Conservation (phyloP, 352 stramenopile genomes). For the Phytophthora multivora region DNA sequence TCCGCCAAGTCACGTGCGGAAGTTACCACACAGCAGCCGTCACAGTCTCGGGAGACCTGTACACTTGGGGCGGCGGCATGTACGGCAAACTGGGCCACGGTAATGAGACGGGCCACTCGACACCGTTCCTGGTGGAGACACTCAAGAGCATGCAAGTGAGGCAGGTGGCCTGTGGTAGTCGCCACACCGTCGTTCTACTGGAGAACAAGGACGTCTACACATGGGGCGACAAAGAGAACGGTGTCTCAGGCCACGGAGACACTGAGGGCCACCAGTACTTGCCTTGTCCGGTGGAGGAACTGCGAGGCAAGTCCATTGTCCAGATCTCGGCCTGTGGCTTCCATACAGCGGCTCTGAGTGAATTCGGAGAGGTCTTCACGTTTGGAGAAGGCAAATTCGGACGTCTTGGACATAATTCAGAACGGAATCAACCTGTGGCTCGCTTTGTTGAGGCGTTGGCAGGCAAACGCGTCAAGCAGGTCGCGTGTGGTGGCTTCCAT, state of each 20-base stretch:
- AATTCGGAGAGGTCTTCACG: slow-evolving; percentile 93
- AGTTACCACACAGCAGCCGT: slow-evolving; percentile 97
- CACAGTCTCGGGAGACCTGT: slow-evolving; percentile 93
- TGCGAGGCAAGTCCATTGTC: slow-evolving; percentile 86
- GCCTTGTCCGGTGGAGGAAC: slow-evolving; percentile 89
- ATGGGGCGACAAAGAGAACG: slow-evolving; percentile 97
- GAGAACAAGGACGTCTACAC: slow-evolving; percentile 92
- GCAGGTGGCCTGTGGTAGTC: slow-evolving; percentile 94
- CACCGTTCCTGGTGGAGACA: slow-evolving; percentile 93
- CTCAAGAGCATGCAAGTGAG: slow-evolving; percentile 90
- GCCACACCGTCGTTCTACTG: slow-evolving; percentile 93
- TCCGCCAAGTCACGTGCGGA: slow-evolving; percentile 94
- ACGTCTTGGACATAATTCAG: slow-evolving; percentile 82
- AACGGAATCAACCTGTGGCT: slow-evolving; percentile 81
- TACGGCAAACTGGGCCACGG: slow-evolving; percentile 94
- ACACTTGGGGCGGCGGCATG: slow-evolving; percentile 95
- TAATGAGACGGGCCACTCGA: slow-evolving; percentile 94
- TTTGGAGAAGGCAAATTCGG: slow-evolving; percentile 93
- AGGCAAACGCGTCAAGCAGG: slow-evolving; percentile 83
- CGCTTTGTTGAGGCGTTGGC: slow-evolving; percentile 71
- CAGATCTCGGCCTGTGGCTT: slow-evolving; percentile 91
- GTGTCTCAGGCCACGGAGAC: slow-evolving; percentile 94
- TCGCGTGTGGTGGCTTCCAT: slow-evolving; percentile 90
- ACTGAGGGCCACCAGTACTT: slow-evolving; percentile 96
- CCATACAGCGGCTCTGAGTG: slow-evolving; percentile 81